Percentiles rank a stretch among this genome's conserved stretches.
These are phyloP conservation scores for Filobasidium floriforme DNA, from an alignment of 768 basidiomycete genomes.

Conservation along the genomic window DNA sequence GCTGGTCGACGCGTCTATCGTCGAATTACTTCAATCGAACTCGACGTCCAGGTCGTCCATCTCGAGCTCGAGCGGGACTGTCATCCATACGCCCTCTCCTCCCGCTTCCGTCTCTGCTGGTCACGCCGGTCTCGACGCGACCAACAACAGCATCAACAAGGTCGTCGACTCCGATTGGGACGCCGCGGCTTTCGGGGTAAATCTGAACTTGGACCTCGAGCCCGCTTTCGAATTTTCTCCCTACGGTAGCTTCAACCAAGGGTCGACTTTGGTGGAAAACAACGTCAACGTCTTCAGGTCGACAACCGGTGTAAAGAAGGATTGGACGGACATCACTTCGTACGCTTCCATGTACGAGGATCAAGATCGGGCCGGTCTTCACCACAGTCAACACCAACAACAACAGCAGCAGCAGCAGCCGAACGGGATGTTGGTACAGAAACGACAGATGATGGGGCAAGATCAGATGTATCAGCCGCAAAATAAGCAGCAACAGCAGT, in stretches of 20 bases:
- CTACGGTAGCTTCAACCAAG: too few species aligned
- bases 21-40: too few species aligned
- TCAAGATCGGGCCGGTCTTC: not conserved
- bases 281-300: not conserved
- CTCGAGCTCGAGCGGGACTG: too few species aligned
- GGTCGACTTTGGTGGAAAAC: too few species aligned
- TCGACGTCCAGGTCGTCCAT: too few species aligned
- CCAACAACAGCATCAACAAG: too few species aligned
- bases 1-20: too few species aligned
- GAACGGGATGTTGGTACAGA: not conserved
- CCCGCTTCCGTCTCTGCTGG: not conserved
- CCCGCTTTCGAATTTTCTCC: too few species aligned
- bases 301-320: not conserved
- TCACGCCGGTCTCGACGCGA: conserved; percentile 4
- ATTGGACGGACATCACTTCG: conserved; percentile 6
- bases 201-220: too few species aligned
- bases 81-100: conserved; percentile 4
- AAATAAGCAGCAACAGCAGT: not conserved
- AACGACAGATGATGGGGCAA: not conserved
- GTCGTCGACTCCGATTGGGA: too few species aligned
- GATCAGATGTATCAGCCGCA: not conserved
- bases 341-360: conserved; percentile 2
- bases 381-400: not conserved
- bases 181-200: too few species aligned
- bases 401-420: not conserved